These are phyloP conservation scores for Hyparrhenia diplandra DNA, from an alignment of 176 grass and related monocot genomes.

Conservation along the genomic window DNA sequence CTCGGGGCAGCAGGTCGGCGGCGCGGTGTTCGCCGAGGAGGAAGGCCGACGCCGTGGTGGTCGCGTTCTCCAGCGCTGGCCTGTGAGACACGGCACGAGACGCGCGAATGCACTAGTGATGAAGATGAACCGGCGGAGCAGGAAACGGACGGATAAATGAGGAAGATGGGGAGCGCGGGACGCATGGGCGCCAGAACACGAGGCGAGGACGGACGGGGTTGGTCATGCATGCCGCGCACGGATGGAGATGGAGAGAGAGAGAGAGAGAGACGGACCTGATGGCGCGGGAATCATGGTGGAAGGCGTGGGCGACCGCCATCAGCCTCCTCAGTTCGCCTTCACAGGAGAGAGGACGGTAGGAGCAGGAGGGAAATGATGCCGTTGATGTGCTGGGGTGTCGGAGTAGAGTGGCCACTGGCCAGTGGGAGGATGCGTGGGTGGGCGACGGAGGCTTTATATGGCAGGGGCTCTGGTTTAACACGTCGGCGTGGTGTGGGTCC, in stretches of 20 bases:
- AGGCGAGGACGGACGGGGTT: not conserved
- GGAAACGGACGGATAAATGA: constrained; percentile 16
- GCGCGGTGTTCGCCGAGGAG: too few relatives aligned
- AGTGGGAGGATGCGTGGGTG: too few relatives aligned
- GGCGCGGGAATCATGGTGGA: constrained; percentile 33
- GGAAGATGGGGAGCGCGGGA: not conserved
- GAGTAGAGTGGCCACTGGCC: not conserved
- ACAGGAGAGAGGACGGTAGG: not conserved
- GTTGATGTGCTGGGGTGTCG: not conserved
- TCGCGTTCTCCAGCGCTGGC: not conserved
- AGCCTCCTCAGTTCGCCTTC: too few relatives aligned
- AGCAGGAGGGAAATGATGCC: not conserved
- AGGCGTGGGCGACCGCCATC: constrained; percentile 43
- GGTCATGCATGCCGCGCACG: not conserved
- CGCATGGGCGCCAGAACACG: not conserved
- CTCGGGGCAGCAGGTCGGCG: too few relatives aligned
- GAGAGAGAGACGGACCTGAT: not conserved
- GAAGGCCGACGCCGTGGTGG: constrained; percentile 4
- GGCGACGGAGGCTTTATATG: not conserved
- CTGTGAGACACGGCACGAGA: not conserved
- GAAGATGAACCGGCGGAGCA: not conserved
- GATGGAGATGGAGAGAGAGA: not conserved
- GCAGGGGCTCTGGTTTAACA: too few relatives aligned
- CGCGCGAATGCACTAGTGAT: not conserved
- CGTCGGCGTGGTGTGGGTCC: too few relatives aligned